Conservation (phyloP, 306 rosid species). For the Cucumis sativus region Cucumber_9930_V3 NC_026659.2:27052001-27052500, state of each 20-base stretch:
- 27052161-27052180: background rate
- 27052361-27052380: slow-evolving; percentile 35
- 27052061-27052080: slow-evolving; percentile 28
- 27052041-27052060: slow-evolving; percentile 40
- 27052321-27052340: background rate
- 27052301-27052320: background rate
- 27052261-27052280: background rate
- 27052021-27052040: slow-evolving; percentile 75
- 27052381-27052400: slow-evolving; percentile 53
- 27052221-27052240: background rate
- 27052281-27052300: background rate
- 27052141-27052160: slow-evolving; percentile 3
- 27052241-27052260: background rate
- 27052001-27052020: slow-evolving; percentile 40
- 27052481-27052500: background rate
- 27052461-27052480: background rate
- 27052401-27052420: slow-evolving; percentile 66
- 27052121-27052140: slow-evolving; percentile 40
- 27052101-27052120: slow-evolving; percentile 69
- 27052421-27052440: slow-evolving; percentile 41
- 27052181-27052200: background rate
- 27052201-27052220: background rate
- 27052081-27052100: slow-evolving; percentile 59
- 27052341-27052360: slow-evolving; percentile 22
- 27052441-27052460: background rate